Conservation (phyloP, 768 basidiomycete species). For the Mrakia gelida region DNA sequence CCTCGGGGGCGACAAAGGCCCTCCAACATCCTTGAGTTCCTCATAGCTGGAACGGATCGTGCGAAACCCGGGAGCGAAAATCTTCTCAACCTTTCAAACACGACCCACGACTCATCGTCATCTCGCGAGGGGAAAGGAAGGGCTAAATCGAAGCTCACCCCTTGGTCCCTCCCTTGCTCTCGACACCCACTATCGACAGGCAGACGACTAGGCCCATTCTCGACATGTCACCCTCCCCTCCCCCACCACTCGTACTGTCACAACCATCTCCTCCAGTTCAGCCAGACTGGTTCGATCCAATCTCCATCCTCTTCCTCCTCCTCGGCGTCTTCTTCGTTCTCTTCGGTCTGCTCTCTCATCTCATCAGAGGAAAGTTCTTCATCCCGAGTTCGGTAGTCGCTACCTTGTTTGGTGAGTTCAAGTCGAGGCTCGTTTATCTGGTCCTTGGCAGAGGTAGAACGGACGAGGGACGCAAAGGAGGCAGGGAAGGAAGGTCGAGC, state of each 20-base stretch:
- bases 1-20: too few relatives aligned
- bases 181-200: neutral
- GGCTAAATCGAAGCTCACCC: too few relatives aligned
- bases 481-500: neutral
- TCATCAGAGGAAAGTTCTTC: slow-evolving; percentile 5
- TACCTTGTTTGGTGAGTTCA: neutral
- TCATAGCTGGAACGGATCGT: too few relatives aligned
- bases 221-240: neutral
- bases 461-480: neutral
- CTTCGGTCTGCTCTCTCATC: neutral
- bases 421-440: neutral
- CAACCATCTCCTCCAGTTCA: neutral
- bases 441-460: neutral
- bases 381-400: slow-evolving; percentile 4
- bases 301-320: slow-evolving; percentile 2
- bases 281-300: neutral
- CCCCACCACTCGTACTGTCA: neutral
- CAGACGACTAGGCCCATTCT: neutral
- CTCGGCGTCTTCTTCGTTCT: neutral
- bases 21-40: too few relatives aligned
- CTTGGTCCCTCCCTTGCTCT: neutral
- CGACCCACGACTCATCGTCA: neutral
- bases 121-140: too few relatives aligned
- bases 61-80: too few relatives aligned
- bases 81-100: too few relatives aligned